phyloP scores from a whole-genome alignment of 208 protist species.

The Trypanosoma grayi region DNA sequence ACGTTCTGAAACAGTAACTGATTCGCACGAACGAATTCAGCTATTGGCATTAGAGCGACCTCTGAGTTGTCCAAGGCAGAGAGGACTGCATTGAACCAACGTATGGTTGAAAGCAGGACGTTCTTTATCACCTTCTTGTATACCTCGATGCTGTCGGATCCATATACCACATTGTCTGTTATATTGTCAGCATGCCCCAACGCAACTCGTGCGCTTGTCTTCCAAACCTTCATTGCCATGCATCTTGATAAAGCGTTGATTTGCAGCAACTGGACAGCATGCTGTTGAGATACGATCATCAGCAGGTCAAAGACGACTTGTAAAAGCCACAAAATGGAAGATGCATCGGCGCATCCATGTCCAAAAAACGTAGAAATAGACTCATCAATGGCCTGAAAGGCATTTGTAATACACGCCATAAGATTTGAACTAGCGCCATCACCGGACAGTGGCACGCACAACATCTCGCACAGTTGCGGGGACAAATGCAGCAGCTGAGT shows the following conservation, averaged over 20 bases:
- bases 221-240: constrained; percentile 66
- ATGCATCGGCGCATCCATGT: constrained; percentile 23
- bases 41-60: constrained; percentile 42
- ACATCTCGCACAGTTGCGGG: constrained; percentile 57
- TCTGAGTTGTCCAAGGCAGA: constrained; percentile 46
- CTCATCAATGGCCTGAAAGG: constrained; percentile 55
- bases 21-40: constrained; percentile 55
- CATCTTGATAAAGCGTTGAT: constrained; percentile 48
- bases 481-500: constrained; percentile 60
- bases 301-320: constrained; percentile 62
- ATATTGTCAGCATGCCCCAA: constrained; percentile 39
- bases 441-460: constrained; percentile 38
- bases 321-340: constrained; percentile 42
- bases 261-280: constrained; percentile 57
- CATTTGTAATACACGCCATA: constrained; percentile 41
- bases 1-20: constrained; percentile 65
- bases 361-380: constrained; percentile 41
- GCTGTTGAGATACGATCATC: constrained; percentile 49
- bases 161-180: constrained; percentile 11
- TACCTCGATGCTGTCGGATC: constrained; percentile 36
- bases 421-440: constrained; percentile 35
- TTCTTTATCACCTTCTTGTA: constrained; percentile 63
- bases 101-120: constrained; percentile 46
- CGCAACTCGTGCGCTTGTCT: constrained; percentile 47
- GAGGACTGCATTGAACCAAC: constrained; percentile 73